Conservation (phyloP, 2,329 filamentous ascomycete genomes). For the Ceratocystiopsis minuta region DNA sequence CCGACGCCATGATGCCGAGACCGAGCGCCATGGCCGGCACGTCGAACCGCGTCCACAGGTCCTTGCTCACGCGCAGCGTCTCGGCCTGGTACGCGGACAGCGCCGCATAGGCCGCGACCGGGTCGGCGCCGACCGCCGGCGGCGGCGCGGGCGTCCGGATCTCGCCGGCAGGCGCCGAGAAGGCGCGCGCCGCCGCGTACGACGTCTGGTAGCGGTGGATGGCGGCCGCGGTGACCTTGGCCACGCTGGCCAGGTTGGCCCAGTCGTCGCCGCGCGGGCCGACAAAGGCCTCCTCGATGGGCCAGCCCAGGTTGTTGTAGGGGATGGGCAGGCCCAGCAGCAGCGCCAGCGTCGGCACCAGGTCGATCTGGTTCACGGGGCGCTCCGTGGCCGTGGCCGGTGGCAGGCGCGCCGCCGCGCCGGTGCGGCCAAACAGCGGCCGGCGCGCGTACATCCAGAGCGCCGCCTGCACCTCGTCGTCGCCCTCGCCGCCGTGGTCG, state of each 20-base stretch:
- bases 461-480: slow-evolving; percentile 86
- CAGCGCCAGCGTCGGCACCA: slow-evolving; percentile 80
- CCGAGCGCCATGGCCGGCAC: slow-evolving; percentile 70
- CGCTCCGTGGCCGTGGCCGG: slow-evolving; percentile 59
- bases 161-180: slow-evolving; percentile 40
- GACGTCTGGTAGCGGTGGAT: slow-evolving; percentile 77
- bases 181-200: slow-evolving; percentile 57
- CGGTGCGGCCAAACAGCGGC: slow-evolving; percentile 63
- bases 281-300: slow-evolving; percentile 86
- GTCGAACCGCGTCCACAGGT: slow-evolving; percentile 84
- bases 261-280: slow-evolving; percentile 51
- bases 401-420: slow-evolving; percentile 36
- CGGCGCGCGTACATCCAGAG: slow-evolving; percentile 97
- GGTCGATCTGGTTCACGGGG: slow-evolving; percentile 71
- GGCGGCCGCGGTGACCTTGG: slow-evolving; percentile 61
- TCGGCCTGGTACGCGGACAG: slow-evolving; percentile 60
- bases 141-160: slow-evolving; percentile 25
- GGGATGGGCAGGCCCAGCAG: slow-evolving; percentile 83
- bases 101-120: slow-evolving; percentile 30
- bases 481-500: slow-evolving; percentile 94
- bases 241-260: slow-evolving; percentile 60
- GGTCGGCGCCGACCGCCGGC: slow-evolving; percentile 23
- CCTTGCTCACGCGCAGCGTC: slow-evolving; percentile 63
- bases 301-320: slow-evolving; percentile 84
- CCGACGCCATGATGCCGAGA: slow-evolving; percentile 48